These are phyloP conservation scores for Pelargonium citronellum DNA, from an alignment of 441 rosid genomes.

Conservation along the genomic window DNA sequence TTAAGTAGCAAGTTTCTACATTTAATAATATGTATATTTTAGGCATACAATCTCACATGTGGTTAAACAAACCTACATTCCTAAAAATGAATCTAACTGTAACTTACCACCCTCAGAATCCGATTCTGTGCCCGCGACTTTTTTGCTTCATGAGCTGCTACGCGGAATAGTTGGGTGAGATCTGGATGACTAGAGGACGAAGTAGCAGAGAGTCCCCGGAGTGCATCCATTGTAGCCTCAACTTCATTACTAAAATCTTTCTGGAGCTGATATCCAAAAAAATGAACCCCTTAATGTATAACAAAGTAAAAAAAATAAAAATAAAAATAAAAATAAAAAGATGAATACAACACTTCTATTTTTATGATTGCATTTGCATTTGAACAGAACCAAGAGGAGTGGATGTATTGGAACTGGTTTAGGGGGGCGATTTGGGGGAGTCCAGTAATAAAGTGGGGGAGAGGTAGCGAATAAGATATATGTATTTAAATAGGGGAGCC, in stretches of 20 bases:
- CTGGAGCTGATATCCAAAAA: slow-evolving; percentile 38
- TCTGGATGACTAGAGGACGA: slow-evolving; percentile 63
- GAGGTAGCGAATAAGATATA: too few species aligned
- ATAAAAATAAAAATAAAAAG: background rate
- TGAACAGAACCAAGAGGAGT: too few species aligned
- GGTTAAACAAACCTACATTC: background rate
- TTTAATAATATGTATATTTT: too few species aligned
- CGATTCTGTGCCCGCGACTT: slow-evolving; percentile 61
- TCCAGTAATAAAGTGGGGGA: too few species aligned
- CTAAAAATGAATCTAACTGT: background rate
- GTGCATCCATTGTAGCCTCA: slow-evolving; percentile 53
- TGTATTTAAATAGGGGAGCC: too few species aligned
- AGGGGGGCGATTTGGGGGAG: too few species aligned
- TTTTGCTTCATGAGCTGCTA: slow-evolving; percentile 83
- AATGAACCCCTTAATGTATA: background rate
- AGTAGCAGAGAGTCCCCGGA: slow-evolving; percentile 58
- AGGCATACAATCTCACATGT: background rate
- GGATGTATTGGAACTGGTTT: too few species aligned
- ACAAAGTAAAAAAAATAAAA: background rate
- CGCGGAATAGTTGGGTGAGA: slow-evolving; percentile 65
- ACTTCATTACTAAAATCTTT: slow-evolving; percentile 79
- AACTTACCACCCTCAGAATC: slow-evolving; percentile 72
- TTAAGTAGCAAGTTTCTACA: background rate
- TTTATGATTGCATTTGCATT: background rate
- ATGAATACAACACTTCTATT: background rate